Percentiles rank a stretch among this genome's conserved stretches.
These are phyloP conservation scores for Condylostoma magnum DNA, from an alignment of 169 alveolate species.

Conservation along the genomic window DNA sequence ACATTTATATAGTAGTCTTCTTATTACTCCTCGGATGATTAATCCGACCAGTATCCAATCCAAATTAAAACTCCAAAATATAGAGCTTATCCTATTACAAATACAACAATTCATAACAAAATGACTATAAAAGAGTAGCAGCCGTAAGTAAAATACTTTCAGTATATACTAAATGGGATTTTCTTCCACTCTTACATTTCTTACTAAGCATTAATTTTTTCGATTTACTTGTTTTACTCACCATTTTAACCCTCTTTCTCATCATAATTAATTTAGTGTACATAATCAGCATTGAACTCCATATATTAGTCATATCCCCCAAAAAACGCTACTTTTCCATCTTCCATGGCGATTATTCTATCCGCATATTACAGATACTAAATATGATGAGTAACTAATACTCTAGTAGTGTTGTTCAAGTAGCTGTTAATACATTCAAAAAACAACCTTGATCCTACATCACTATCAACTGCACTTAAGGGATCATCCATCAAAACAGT, in stretches of 20 bases:
- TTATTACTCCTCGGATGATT: not conserved
- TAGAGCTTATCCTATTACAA: not conserved
- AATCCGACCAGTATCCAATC: not conserved
- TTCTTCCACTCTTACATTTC: too few relatives aligned
- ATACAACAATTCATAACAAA: not conserved
- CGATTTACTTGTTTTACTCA: too few relatives aligned
- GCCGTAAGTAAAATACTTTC: too few relatives aligned
- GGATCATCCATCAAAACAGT: conserved; percentile 57
- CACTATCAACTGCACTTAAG: conserved; percentile 51
- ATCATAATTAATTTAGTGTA: too few relatives aligned
- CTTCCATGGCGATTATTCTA: not conserved
- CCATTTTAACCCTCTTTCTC: too few relatives aligned
- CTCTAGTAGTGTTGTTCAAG: not conserved
- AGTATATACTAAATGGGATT: too few relatives aligned
- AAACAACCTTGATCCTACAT: conserved; percentile 11
- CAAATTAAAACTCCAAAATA: not conserved
- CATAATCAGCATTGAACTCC: too few relatives aligned
- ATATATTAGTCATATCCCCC: too few relatives aligned
- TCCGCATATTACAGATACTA: not conserved
- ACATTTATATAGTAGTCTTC: not conserved
- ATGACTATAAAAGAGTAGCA: too few relatives aligned
- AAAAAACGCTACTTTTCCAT: not conserved
- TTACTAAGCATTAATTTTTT: too few relatives aligned
- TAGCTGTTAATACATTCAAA: not conserved
- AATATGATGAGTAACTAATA: not conserved